These are phyloP conservation scores for Metarhizium sp. DNA, from an alignment of 2,329 filamentous ascomycete species.

Conservation along the genomic window DNA sequence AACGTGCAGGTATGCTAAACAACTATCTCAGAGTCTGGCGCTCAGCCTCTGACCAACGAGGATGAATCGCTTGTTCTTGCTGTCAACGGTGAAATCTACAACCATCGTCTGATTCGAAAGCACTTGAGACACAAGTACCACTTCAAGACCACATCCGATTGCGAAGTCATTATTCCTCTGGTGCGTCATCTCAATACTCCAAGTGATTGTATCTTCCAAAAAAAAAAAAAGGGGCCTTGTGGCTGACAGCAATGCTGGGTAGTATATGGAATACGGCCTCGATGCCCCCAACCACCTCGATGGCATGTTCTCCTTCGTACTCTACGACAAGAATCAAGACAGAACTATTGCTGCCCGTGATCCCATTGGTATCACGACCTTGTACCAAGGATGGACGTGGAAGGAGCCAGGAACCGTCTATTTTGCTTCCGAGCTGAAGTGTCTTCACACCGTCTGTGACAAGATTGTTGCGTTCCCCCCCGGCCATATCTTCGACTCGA, in stretches of 20 bases:
- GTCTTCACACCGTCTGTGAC: slow-evolving; percentile 85
- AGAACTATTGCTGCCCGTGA: slow-evolving; percentile 89
- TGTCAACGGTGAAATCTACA: slow-evolving; percentile 99
- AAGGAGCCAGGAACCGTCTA: slow-evolving; percentile 76
- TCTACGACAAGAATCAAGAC: slow-evolving; percentile 93
- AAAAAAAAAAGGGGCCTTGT: not conserved
- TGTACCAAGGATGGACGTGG: slow-evolving; percentile 91
- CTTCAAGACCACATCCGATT: slow-evolving; percentile 98
- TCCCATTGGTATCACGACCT: slow-evolving; percentile 92
- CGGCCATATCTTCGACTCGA: slow-evolving; percentile 92
- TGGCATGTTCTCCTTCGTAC: slow-evolving; percentile 99
- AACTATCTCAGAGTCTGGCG: slow-evolving; percentile 65
- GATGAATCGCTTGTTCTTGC: slow-evolving; percentile 83
- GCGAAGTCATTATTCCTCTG: slow-evolving; percentile 96
- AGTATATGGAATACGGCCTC: slow-evolving; percentile 89
- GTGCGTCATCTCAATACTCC: slow-evolving; percentile 42
- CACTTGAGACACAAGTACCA: slow-evolving; percentile 73
- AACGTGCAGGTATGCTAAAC: not conserved
- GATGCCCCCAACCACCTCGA: slow-evolving; percentile 91
- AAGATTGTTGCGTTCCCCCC: slow-evolving; percentile 90
- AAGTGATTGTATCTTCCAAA: not conserved
- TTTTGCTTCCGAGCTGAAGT: slow-evolving; percentile 97
- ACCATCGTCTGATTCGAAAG: slow-evolving; percentile 93
- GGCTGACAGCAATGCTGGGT: not conserved
- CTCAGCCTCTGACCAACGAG: slow-evolving; percentile 88